Base-by-base conservation (phyloP, 2,329 filamentous ascomycete genomes). In the Aureobasidium sp. region DNA sequence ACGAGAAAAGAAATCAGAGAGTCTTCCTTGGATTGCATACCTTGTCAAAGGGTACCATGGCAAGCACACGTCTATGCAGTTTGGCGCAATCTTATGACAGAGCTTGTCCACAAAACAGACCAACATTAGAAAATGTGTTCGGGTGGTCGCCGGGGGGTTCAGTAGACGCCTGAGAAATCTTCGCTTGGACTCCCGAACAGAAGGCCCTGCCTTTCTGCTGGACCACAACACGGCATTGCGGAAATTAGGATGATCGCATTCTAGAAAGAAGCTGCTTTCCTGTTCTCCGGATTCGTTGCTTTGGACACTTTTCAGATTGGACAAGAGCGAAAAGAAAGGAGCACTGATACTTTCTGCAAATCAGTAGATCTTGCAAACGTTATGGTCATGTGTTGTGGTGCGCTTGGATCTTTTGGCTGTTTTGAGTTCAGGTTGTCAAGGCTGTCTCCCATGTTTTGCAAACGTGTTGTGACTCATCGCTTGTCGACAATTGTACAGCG, bases 1-100 rank as follows among this genome's bases (percentile, higher is more conserved):
- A 45, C 41, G 32, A 27, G 44, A 48, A 27, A 35, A 27, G 44
- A 48, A 37, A 35, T 48, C n/a, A n/a, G 44, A 48, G 22, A n/a
- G 7, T 34, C 16, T 19, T 10, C 19, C 29, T 17, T 48, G 34
- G 21, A 21, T 21, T 22, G 24, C 32, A 38, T 8, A 21, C 22
- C 17, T 34, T 24, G 14, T 24, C 22, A n/a, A 7, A 37, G 30
- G 16, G 44, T 38, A 49, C 22, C 32, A 29, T 5, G 19, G 24
- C 16, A 38, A 5, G 21, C 34, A 30, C 24, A 48, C 39, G 45
- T 49, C 45, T 38, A 16, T 12, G 37, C 39, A 25, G 45, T 49
- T 39, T 30, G 45, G 14, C 45, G 24, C 30, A 14, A 39, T 39
- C 22, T 29, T 38, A 25, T 29, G 22, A 22, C 11, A 5, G 7